phyloP scores from a whole-genome alignment of 176 grass and related monocot genomes.

The Triticum urartu region DNA sequence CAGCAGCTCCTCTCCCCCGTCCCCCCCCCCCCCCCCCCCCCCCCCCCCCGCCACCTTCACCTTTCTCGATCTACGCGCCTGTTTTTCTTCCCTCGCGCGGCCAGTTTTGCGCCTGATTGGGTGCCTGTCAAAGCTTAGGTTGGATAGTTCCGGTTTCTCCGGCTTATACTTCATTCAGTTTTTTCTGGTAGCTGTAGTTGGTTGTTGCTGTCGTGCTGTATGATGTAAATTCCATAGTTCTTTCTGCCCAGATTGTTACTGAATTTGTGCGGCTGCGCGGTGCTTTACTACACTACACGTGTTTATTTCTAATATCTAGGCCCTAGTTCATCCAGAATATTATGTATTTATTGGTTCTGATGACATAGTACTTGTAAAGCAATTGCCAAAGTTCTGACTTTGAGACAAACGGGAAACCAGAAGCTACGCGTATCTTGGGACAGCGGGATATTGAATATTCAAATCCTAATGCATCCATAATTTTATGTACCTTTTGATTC shows the following conservation, averaged over 20 bases:
- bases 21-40: background rate
- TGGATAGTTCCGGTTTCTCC: background rate
- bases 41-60: background rate
- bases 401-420: background rate
- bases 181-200: background rate
- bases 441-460: background rate
- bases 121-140: background rate
- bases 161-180: background rate
- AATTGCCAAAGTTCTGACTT: background rate
- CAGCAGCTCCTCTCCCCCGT: background rate
- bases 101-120: background rate
- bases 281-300: background rate
- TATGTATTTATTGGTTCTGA: background rate
- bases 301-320: constrained; percentile 13
- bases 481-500: background rate
- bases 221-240: background rate
- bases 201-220: background rate
- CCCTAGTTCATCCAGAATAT: background rate
- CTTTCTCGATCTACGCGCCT: background rate
- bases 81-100: background rate
- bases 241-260: background rate
- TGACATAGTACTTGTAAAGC: background rate
- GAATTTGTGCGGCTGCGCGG: background rate
- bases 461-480: background rate
- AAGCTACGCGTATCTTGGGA: background rate